Evolutionary conservation across 768 basidiomycete species (phyloP).

Genomic region (Pleurotus ostreatus): DNA sequence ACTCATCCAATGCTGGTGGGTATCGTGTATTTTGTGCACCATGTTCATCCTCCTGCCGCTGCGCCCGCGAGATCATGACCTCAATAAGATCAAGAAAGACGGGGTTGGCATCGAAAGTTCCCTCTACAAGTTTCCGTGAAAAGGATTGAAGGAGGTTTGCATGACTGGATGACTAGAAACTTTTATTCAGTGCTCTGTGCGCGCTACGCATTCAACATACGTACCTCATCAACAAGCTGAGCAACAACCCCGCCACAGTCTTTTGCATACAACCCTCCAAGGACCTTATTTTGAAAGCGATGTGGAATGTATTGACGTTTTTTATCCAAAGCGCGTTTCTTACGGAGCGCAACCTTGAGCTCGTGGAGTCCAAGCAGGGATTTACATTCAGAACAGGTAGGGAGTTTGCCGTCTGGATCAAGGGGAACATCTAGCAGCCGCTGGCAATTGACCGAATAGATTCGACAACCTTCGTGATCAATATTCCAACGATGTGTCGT

Average conservation of each 20-base stretch:
- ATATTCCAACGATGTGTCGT: constrained; percentile 23
- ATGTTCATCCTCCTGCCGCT: constrained; percentile 22
- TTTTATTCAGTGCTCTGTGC: background rate
- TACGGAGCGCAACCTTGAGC: constrained; percentile 14
- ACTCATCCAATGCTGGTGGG: constrained; percentile 25
- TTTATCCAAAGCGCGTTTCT: background rate
- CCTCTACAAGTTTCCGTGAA: constrained; percentile 15
- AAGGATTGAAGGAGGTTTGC: constrained; percentile 10
- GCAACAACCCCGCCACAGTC: constrained; percentile 12
- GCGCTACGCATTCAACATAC: background rate
- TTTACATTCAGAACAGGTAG: constrained; percentile 13
- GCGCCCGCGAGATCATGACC: constrained; percentile 21
- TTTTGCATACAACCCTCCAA: constrained; percentile 13
- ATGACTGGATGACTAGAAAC: background rate
- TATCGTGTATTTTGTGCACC: constrained; percentile 33
- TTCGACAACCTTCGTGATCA: constrained; percentile 13
- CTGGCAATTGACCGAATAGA: constrained; percentile 16
- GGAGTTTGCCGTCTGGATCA: background rate
- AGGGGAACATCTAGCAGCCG: background rate
- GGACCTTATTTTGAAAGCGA: constrained; percentile 5
- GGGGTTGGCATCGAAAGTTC: constrained; percentile 18
- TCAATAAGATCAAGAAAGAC: constrained; percentile 26
- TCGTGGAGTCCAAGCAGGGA: background rate
- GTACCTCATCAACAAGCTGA: constrained; percentile 11
- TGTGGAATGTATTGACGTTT: constrained; percentile 14